Conservation (phyloP, 139 green algal genomes). For the Coelastrella sp. region DNA sequence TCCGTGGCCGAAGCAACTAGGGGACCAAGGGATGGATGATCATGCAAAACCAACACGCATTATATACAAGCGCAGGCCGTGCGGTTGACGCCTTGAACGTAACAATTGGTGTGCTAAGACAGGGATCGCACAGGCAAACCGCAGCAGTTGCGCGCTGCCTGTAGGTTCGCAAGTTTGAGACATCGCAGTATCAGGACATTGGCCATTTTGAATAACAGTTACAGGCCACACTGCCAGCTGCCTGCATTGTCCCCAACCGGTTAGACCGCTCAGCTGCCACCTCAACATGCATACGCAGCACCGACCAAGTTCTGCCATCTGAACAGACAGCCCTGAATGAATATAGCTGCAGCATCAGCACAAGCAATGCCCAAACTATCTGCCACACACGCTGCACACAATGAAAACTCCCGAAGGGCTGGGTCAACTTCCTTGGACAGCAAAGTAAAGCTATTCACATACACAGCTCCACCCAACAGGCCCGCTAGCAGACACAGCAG, state of each 20-base stretch:
- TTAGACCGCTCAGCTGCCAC: background rate
- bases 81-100: too few species aligned
- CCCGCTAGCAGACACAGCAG: conserved; percentile 61
- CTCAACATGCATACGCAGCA: conserved; percentile 41
- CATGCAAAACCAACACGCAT: too few species aligned
- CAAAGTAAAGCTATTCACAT: conserved; percentile 76
- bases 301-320: conserved; percentile 16
- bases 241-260: too few species aligned
- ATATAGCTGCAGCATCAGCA: conserved; percentile 65
- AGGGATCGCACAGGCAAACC: too few species aligned
- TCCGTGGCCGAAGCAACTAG: background rate
- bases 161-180: too few species aligned
- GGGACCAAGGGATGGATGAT: too few species aligned
- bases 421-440: conserved; percentile 59
- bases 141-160: too few species aligned
- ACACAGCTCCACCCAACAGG: conserved; percentile 73
- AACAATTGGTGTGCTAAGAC: too few species aligned
- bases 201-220: too few species aligned
- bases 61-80: too few species aligned
- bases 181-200: too few species aligned
- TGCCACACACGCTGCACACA: conserved; percentile 68
- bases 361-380: conserved; percentile 69
- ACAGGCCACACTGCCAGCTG: too few species aligned
- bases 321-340: conserved; percentile 66
- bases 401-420: conserved; percentile 61